A percentile compares a stretch with the other conserved stretches of the same genome.
phyloP scores from a whole-genome alignment of 768 basidiomycete genomes.

The Termitomyces sp. region DNA sequence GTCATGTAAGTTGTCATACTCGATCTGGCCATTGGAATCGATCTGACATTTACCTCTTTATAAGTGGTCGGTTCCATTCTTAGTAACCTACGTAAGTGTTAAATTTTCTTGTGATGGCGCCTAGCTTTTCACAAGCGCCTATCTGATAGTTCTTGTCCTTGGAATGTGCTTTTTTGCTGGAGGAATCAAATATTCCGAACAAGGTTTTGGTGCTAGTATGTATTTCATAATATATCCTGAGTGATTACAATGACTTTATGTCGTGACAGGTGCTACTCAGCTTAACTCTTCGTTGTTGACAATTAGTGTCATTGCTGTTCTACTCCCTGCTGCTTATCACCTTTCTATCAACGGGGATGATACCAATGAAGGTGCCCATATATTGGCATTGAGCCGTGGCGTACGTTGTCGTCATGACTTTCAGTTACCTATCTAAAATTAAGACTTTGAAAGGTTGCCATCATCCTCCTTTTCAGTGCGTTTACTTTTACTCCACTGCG shows the following conservation, averaged over 20 bases:
- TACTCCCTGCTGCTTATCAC: constrained; percentile 81
- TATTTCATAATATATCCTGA: constrained; percentile 26
- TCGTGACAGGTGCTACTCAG: constrained; percentile 51
- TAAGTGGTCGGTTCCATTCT: constrained; percentile 90
- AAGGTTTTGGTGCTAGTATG: constrained; percentile 74
- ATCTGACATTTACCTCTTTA: constrained; percentile 13
- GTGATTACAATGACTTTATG: neutral
- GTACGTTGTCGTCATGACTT: constrained; percentile 35
- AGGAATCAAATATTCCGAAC: constrained; percentile 73
- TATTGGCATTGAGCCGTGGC: constrained; percentile 70
- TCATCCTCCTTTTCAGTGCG: constrained; percentile 77
- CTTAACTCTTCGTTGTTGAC: constrained; percentile 73
- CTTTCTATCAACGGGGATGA: constrained; percentile 34
- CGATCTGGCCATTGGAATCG: neutral
- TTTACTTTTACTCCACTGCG: neutral
- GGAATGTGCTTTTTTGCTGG: constrained; percentile 93
- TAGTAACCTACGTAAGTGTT: constrained; percentile 70
- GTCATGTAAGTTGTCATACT: constrained; percentile 53
- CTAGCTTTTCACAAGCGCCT: neutral
- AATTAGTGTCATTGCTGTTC: constrained; percentile 75
- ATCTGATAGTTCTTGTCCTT: constrained; percentile 61
- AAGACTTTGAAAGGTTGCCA: constrained; percentile 47
- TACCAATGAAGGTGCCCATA: constrained; percentile 34
- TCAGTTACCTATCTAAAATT: neutral
- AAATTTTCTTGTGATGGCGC: neutral